Conservation (phyloP, 441 rosid species). For the Hura crepitans region DNA sequence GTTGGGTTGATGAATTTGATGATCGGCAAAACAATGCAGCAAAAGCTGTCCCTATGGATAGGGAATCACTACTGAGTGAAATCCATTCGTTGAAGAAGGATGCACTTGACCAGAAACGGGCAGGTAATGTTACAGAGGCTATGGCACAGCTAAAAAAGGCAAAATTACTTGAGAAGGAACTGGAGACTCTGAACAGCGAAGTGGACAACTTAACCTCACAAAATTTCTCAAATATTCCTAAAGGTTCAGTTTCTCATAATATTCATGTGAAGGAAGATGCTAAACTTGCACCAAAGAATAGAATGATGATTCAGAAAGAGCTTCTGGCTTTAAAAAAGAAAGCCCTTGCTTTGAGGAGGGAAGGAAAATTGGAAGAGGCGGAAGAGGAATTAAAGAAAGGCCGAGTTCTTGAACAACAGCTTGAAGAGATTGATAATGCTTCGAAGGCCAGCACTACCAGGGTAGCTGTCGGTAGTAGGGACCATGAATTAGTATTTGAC, state of each 20-base stretch:
- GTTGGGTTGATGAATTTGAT: constrained; percentile 67
- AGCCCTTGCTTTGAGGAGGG: constrained; percentile 72
- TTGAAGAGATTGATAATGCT: constrained; percentile 56
- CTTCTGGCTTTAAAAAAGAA: constrained; percentile 71
- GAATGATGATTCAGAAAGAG: constrained; percentile 62
- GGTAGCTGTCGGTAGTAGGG: constrained; percentile 19
- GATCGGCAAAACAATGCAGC: constrained; percentile 25
- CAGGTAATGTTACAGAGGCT: constrained; percentile 63
- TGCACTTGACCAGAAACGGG: constrained; percentile 56
- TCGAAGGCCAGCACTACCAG: constrained; percentile 34
- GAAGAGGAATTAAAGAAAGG: constrained; percentile 74
- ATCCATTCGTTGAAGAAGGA: constrained; percentile 59
- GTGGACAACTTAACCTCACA: constrained; percentile 2
- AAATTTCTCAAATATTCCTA: constrained; percentile 7
- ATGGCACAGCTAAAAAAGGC: constrained; percentile 73
- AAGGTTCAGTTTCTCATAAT: constrained; percentile 25
- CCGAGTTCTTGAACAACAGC: constrained; percentile 60
- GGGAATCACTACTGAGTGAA: constrained; percentile 45
- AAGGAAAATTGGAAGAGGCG: constrained; percentile 64
- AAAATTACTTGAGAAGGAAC: constrained; percentile 60
- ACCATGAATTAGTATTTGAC: constrained; percentile 25
- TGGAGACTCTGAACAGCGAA: constrained; percentile 36
- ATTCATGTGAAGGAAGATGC: constrained; percentile 25
- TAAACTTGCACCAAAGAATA: constrained; percentile 44
- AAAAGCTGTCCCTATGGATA: constrained; percentile 29